Base-by-base conservation (phyloP, 306 rosid genomes). In the Sechiopsis laciniata region DNA sequence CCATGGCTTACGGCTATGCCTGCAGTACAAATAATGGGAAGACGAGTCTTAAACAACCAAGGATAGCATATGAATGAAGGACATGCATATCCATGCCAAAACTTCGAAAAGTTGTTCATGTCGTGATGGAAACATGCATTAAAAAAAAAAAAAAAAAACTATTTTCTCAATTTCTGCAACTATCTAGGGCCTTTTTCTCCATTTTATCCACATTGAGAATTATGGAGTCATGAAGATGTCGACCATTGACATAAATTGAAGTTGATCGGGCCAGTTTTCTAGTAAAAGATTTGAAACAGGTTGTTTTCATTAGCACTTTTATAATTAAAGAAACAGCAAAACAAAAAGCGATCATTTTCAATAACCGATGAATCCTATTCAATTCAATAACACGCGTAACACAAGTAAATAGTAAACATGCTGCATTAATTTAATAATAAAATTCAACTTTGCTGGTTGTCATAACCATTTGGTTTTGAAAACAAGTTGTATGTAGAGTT, bases 1-100 rank as follows among this genome's bases (percentile, higher is more conserved):
- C 98, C 96, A 93, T 12, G 98, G 97, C 82, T 93, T 93, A 85
- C 96, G 85, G 84, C 94, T 93, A 84, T 93, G 98, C 87, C 98
- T 90, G 96, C 81, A 82, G 72, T 59, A 26, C 6, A 53, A 50
- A 79, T 16, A 45, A 62, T 62, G 55, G 17, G 72, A 42, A 40
- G 29, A 10, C 24, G 17, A 66, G 55, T 66, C 46, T 66, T 11
- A 66, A 17, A 66, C 17, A 66, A 4, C 55, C 11, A 40, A n/a
- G 13, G 24, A 63, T 66, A 15, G 19, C 26, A 66, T 10, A 19
- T 66, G 55, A 66, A 66, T 45, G 55, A 66, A 35, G 14, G 1
- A 63, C 40, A 66, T 35, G 26, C 26, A 64, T 29, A 29, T 12
- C 32, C 45, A 61, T 14, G 16, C 19, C 2, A 3, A 26, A 17